Evolutionary conservation across 2,329 filamentous ascomycete genomes (phyloP).

Genomic region (Alternaria burnsii): DNA sequence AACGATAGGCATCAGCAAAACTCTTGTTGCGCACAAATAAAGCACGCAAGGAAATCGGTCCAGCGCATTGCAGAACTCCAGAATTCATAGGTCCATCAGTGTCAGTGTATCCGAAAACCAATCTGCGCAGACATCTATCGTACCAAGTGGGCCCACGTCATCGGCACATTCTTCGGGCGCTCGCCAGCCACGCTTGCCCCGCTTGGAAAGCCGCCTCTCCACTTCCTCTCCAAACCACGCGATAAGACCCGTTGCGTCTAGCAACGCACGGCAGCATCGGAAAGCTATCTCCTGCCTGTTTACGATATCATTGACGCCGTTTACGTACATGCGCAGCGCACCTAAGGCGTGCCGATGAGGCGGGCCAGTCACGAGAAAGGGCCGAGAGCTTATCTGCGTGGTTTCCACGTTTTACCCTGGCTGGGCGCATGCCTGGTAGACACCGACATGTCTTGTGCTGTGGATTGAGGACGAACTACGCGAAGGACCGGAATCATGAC

Average conservation of each 20-base stretch:
- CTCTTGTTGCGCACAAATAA: background rate
- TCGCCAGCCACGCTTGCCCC: constrained; percentile 7
- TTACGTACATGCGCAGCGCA: constrained; percentile 4
- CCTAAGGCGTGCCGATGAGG: background rate
- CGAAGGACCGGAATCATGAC: constrained; percentile 2
- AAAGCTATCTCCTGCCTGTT: constrained; percentile 4
- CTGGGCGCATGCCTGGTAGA: background rate
- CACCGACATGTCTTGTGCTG: background rate
- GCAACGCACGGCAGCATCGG: background rate
- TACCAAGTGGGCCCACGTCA: background rate
- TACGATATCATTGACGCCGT: background rate
- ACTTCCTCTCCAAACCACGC: constrained; percentile 4
- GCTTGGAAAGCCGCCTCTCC: constrained; percentile 4
- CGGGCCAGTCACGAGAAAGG: constrained; percentile 5
- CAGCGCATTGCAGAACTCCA: background rate
- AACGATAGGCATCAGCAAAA: background rate
- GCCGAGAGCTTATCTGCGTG: constrained; percentile 8
- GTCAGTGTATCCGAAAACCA: background rate
- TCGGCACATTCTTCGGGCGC: background rate
- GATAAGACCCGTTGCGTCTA: constrained; percentile 5
- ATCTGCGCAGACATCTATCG: background rate
- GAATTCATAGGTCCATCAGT: background rate
- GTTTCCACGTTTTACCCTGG: background rate
- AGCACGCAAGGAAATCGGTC: background rate
- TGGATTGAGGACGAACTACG: background rate